Base-by-base conservation (phyloP, 805 yeast genomes). In the Pichia phayaonensis region DNA sequence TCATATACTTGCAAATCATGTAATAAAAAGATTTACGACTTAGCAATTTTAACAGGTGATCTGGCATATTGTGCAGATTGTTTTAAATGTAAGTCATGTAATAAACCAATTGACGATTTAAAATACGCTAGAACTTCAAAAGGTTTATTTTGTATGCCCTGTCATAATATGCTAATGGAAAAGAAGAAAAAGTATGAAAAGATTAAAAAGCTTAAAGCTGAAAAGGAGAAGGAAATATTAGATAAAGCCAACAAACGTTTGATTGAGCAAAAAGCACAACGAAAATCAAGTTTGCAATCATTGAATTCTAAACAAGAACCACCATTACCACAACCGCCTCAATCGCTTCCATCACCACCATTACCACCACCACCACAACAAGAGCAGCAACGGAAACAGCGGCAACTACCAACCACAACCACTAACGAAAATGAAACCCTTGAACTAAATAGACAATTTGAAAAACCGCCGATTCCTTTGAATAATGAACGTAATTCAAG, bases 31-130 rank as follows among this genome's bases (percentile, higher is more conserved):
- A 94, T 92, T 55, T 92, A 86, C 58, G 97, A 92, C 65, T 74
- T 89, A 72, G 98, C 99, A 15, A 90, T 94, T 29, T 73, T 92
- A 34, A 90, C 98, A 1, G 96, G 97, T 24, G 95, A 94, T 59
- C 92, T 87, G 63, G 97, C 98, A 3, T 94, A 88, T 66, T 94
- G 98, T 66, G 80, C 95, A 10, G 74, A 76, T 46, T 92, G 99
- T 67, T 94, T 92, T 71, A 81, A 81, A 60, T 92, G 99, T 67
- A 80, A 92, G 46, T 83, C 87, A 58, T 92, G 99, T 71, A 83
- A 85, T 64, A 79, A 79, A 54, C 83, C 84, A 51, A 92, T 92
- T 54, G 95, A 86, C 61, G 96, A 92, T 67, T 71, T 90, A 56
- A 76, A 90, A 57, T 94, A 94, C 65, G 97, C 97, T 16, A 77